Conservation (phyloP, 2,329 filamentous ascomycete genomes). For the Colletotrichum sp. region DNA sequence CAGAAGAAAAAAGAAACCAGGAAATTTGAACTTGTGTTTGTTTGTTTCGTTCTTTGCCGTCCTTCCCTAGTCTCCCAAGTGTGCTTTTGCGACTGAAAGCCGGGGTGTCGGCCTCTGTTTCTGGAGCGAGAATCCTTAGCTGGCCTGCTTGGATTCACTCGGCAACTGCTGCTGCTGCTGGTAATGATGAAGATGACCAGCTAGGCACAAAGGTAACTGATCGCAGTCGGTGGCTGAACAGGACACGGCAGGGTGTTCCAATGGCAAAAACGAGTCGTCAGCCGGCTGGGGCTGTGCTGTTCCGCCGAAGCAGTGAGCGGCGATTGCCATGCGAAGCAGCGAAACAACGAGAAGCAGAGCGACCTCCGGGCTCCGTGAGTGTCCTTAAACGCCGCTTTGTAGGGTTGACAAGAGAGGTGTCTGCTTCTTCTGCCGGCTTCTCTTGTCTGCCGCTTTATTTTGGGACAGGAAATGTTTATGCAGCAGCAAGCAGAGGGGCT, state of each 20-base stretch:
- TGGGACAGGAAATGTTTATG: background rate
- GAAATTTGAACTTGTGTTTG: background rate
- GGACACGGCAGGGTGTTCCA: background rate
- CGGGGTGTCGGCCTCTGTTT: background rate
- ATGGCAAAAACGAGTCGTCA: conserved; percentile 21
- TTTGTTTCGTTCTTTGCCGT: background rate
- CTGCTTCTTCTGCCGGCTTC: background rate
- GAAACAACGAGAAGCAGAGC: background rate
- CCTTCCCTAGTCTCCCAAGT: background rate
- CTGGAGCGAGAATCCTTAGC: background rate
- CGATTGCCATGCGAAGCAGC: background rate
- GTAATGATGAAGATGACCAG: background rate
- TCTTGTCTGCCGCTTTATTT: background rate
- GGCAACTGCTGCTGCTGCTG: background rate
- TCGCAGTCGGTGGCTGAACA: background rate
- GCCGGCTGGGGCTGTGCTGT: conserved; percentile 13
- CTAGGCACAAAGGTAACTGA: background rate
- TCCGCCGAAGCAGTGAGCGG: background rate
- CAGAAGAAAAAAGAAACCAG: background rate
- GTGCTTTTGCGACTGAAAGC: background rate
- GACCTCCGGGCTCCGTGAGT: background rate
- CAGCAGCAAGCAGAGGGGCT: background rate
- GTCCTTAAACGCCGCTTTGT: background rate
- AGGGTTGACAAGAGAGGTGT: background rate
- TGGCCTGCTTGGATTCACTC: background rate